These are phyloP conservation scores for Nymphaea thermarum DNA, from an alignment of 164 flowering plant species.

Conservation along the genomic window DNA sequence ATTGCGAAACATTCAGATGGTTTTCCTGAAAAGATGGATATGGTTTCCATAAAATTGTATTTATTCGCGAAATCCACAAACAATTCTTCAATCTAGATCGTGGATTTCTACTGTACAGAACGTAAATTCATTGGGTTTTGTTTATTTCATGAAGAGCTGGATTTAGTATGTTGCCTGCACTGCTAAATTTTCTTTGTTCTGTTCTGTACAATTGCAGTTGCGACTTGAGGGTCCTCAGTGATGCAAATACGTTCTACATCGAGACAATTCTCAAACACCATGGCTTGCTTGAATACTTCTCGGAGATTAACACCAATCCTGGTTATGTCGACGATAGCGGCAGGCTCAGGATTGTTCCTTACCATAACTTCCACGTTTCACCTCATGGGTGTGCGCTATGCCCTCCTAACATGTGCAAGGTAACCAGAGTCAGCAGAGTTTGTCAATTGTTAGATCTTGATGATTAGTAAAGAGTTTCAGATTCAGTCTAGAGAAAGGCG, in stretches of 20 bases:
- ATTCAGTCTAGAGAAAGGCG: too few relatives aligned
- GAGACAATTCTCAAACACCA: slow-evolving; percentile 62
- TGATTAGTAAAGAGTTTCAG: too few relatives aligned
- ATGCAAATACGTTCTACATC: slow-evolving; percentile 70
- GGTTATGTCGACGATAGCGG: slow-evolving; percentile 37
- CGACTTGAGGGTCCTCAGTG: slow-evolving; percentile 66
- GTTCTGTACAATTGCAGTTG: slow-evolving; percentile 30
- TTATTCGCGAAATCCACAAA: too few relatives aligned
- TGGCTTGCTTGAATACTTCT: slow-evolving; percentile 50
- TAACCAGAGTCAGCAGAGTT: slow-evolving; percentile 7
- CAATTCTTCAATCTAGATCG: too few relatives aligned
- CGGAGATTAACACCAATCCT: slow-evolving; percentile 61
- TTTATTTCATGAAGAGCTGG: not conserved
- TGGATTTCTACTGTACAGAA: too few relatives aligned
- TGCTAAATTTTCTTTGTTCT: not conserved
- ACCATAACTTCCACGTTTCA: slow-evolving; percentile 25
- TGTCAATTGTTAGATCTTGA: not conserved
- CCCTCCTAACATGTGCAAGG: slow-evolving; percentile 85
- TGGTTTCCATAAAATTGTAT: too few relatives aligned
- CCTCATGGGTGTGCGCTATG: slow-evolving; percentile 57
- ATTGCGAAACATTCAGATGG: too few relatives aligned
- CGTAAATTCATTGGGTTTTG: too few relatives aligned
- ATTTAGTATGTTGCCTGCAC: not conserved
- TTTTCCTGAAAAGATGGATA: too few relatives aligned
- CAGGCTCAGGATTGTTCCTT: slow-evolving; percentile 52